A percentile compares a stretch with the other conserved stretches of the same genome.
Conservation (phyloP, 164 flowering plant species). For the Tinospora cordifolia region DNA sequence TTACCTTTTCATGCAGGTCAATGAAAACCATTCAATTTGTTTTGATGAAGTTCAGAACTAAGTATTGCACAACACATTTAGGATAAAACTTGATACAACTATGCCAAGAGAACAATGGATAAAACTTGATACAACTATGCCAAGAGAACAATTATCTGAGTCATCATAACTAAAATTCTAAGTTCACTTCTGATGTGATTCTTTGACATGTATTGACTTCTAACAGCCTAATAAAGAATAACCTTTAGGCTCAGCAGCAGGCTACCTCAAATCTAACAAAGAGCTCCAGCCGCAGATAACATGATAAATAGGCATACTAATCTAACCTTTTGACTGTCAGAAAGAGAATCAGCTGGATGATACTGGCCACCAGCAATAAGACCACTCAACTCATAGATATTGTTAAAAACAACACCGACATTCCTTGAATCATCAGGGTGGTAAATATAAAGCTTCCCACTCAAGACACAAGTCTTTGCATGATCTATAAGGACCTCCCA, state of each 20-base stretch:
- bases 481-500: slow-evolving; percentile 94
- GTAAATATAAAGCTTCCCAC: slow-evolving; percentile 74
- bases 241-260: background rate
- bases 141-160: background rate
- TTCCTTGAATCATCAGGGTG: slow-evolving; percentile 67
- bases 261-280: background rate
- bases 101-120: too few relatives aligned
- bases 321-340: slow-evolving; percentile 80
- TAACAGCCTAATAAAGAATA: background rate
- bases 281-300: background rate
- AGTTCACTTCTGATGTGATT: background rate
- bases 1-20: background rate
- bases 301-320: background rate
- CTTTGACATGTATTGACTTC: background rate
- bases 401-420: slow-evolving; percentile 76
- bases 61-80: background rate
- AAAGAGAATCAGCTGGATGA: slow-evolving; percentile 60
- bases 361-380: slow-evolving; percentile 64
- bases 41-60: background rate
- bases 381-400: slow-evolving; percentile 79
- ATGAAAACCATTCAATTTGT: background rate
- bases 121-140: too few relatives aligned
- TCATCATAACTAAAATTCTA: background rate
- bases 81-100: background rate
- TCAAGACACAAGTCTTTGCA: slow-evolving; percentile 84